Base-by-base conservation (phyloP, 352 stramenopile species). In the Pythium pyrilobum region DNA sequence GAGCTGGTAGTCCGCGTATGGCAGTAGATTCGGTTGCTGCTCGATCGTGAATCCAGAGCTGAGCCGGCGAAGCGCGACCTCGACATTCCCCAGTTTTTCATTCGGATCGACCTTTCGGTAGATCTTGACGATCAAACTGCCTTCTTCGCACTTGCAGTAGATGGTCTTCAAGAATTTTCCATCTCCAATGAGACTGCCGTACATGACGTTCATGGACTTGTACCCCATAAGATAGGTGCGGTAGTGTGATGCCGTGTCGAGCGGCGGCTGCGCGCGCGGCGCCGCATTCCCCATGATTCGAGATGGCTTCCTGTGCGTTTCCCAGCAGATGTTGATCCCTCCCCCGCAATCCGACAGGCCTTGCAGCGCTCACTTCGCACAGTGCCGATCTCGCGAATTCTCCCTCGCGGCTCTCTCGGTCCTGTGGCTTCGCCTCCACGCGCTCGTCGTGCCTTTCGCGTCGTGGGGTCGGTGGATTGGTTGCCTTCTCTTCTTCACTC, bases 151-250 rank as follows among this genome's bases (percentile, higher is more conserved):
- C 65, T 93, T 92, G 66, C 86, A 95, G 31, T 81, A 82, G 53
- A 95, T 85, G 13, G 81, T 85, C 66, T 96, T 96, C 31, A 96
- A 61, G 52, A 96, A 96, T 57, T 96, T 96, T 39, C 87, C 81
- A 52, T 93, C 81, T 16, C 81, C 85, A 32, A 95, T 89, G n/a
- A 95, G 64, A 60, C 59, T 83, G 23, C 72, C 75, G 44, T 91
- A 95, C 65, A 95, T 82, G 64, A 95, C 86, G 51, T 92, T 87
- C 77, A 92, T 89, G 5, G 80, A 81, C 45, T 77, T 85, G 69
- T 92, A 95, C 55, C 89, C 84, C 81, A 95, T 91, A 16, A 95
- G 64, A 62, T 89, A 92, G 39, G 81, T 95, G 18, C 84, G 84
- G 60, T 89, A 92, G 54, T 95, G 84, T 46, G 84, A 95, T 60